Conservation (phyloP, 345 rosid genomes). For the Bretschneidera sinensis region DNA sequence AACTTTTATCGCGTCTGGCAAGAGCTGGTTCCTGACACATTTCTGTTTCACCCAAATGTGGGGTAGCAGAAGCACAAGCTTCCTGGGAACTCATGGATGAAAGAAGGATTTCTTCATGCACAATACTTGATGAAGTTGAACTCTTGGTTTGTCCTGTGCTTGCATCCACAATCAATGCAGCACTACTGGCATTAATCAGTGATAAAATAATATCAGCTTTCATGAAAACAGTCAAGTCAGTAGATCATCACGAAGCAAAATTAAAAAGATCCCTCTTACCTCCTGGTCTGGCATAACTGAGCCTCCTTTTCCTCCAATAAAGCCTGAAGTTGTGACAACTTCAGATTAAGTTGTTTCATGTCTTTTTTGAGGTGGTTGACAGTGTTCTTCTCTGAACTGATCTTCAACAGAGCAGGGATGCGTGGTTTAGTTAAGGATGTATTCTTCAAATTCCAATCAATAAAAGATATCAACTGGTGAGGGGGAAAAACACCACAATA, state of each 20-base stretch:
- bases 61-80: constrained; percentile 15
- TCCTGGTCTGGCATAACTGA: constrained; percentile 38
- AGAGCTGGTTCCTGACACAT: constrained; percentile 22
- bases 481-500: not conserved
- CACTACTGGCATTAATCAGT: constrained; percentile 25
- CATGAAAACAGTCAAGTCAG: constrained; percentile 10
- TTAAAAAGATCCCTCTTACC: constrained; percentile 28
- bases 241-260: constrained; percentile 1
- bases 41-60: constrained; percentile 16
- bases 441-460: constrained; percentile 9
- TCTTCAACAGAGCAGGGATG: constrained; percentile 61
- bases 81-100: constrained; percentile 26
- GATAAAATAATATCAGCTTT: constrained; percentile 13
- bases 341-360: constrained; percentile 50
- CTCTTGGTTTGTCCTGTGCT: constrained; percentile 23
- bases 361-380: constrained; percentile 48
- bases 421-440: constrained; percentile 51
- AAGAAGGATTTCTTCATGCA: constrained; percentile 33
- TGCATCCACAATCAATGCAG: constrained; percentile 28
- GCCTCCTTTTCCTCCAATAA: constrained; percentile 57
- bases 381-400: constrained; percentile 52
- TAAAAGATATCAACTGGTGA: not conserved
- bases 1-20: constrained; percentile 21
- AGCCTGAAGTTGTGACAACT: constrained; percentile 62
- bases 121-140: constrained; percentile 26